Base-by-base conservation (phyloP, 345 rosid genomes). In the Eucalyptus curtisii region DNA sequence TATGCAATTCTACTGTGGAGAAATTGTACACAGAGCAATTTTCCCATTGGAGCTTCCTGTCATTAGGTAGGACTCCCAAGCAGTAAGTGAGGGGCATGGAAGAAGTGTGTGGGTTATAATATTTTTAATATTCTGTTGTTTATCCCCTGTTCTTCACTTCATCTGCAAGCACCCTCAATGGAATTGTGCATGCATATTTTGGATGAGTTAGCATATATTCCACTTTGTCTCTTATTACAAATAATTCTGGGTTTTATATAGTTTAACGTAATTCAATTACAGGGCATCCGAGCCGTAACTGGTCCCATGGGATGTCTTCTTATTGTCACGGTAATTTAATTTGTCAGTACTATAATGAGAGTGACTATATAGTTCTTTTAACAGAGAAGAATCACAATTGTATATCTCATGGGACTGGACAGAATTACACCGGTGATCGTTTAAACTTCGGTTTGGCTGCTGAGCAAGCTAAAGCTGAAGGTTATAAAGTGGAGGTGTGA, bases 401-500 rank as follows among this genome's bases (percentile, higher is more conserved):
- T 89, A 14, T 88, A 68, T 84, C 90, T 79, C 93, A 33, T 86
- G 88, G 82, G 15, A 90, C 49, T 93, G 87, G 85, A 86, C 95
- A 97, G 99, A 97, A 97, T 89, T 97, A 97, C 90, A 97, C 99
- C 1, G 99, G 99, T 88, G 99, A 97, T 91, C 97, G 99, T 45
- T 91, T 96, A 89, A 96, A 96, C 96, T 97, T 97, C 90, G 99
- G 99, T 91, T 92, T 97, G 94, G 99, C 99, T 86, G 99, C 98
- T 86, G 99, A 97, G 93, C 99, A 95, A 95, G 99, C 99, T 89
- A 96, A 96, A 93, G 94, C 98, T 88, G 99, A 97, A 94, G 99
- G 99, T 90, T 97, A 95, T 90, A 94, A 96, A 93, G 93, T 97
- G 64, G 99, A 97, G 97, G 99, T 97, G 92, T 87, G 87, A 45